These are phyloP conservation scores for Aspergillus neotritici DNA, from an alignment of 2,329 filamentous ascomycete genomes.

Conservation along the genomic window DNA sequence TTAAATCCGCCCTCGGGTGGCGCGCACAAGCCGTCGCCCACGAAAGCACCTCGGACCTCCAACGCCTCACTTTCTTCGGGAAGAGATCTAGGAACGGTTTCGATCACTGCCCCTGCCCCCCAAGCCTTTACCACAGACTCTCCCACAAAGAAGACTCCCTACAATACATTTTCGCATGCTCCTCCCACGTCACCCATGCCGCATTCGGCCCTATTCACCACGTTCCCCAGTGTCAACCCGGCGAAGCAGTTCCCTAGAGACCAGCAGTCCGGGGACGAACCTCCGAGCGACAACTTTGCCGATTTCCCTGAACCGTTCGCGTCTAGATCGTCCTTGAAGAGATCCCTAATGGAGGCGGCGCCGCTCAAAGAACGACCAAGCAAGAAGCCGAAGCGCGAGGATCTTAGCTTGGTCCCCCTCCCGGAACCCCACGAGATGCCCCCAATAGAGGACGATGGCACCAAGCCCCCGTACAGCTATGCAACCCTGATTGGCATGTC, in stretches of 20 bases:
- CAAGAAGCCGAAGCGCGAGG: conserved; percentile 65
- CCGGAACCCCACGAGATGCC: conserved; percentile 77
- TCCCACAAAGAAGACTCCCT: conserved; percentile 42
- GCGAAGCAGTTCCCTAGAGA: conserved; percentile 45
- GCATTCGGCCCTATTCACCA: conserved; percentile 46
- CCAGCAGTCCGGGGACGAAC: conserved; percentile 34
- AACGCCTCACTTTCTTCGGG: conserved; percentile 53
- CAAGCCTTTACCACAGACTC: conserved; percentile 45
- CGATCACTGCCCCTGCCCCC: conserved; percentile 47
- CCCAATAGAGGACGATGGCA: conserved; percentile 73
- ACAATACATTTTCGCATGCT: conserved; percentile 22
- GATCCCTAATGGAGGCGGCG: conserved; percentile 65
- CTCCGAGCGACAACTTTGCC: conserved; percentile 42
- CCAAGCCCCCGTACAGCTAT: conserved; percentile 88
- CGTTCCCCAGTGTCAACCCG: conserved; percentile 42
- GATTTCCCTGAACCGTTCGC: conserved; percentile 45
- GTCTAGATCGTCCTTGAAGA: conserved; percentile 46
- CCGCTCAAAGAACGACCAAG: conserved; percentile 63
- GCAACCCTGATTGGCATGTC: conserved; percentile 95
- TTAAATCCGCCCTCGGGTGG: conserved; percentile 56
- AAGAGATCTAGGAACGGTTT: conserved; percentile 58
- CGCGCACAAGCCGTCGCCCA: conserved; percentile 58
- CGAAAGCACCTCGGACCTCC: conserved; percentile 54
- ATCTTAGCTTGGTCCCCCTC: conserved; percentile 46
- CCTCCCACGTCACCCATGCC: conserved; percentile 29